A percentile compares a stretch with the other conserved stretches of the same genome.
Evolutionary conservation across 225 moss, liverwort and hornwort species (phyloP).

Genomic region (Climacium dendroides): DNA sequence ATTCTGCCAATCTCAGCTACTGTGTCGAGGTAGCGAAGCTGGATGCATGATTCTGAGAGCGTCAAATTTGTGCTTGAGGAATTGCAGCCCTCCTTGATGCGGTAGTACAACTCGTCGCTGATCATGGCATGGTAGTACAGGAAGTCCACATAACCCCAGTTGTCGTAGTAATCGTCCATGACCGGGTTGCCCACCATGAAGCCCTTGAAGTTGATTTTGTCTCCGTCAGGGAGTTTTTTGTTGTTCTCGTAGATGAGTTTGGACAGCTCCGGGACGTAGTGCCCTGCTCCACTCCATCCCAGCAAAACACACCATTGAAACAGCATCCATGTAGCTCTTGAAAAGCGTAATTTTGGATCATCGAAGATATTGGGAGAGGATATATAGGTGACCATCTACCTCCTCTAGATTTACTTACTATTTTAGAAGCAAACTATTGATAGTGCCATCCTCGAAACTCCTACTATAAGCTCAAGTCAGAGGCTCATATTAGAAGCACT

Average conservation of each 20-base stretch:
- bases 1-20: slow-evolving; percentile 15
- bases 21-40: neutral
- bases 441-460: neutral
- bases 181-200: slow-evolving; percentile 56
- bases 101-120: slow-evolving; percentile 33
- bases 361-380: neutral
- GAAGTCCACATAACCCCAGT: slow-evolving; percentile 32
- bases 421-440: too few relatives aligned
- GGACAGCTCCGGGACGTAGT: slow-evolving; percentile 54
- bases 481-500: neutral
- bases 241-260: slow-evolving; percentile 26
- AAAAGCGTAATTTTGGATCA: too few relatives aligned
- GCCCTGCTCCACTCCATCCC: slow-evolving; percentile 14
- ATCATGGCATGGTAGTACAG: slow-evolving; percentile 61
- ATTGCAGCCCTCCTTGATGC: slow-evolving; percentile 9
- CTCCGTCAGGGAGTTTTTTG: neutral
- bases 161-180: slow-evolving; percentile 14
- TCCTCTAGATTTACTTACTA: neutral
- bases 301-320: neutral
- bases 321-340: neutral
- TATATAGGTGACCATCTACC: neutral
- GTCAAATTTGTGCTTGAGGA: neutral
- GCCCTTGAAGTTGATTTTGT: slow-evolving; percentile 57
- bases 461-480: neutral
- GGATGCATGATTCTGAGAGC: neutral